phyloP scores from a whole-genome alignment of 2,329 filamentous ascomycete species.

The Cucurbitaria berberidis region DNA sequence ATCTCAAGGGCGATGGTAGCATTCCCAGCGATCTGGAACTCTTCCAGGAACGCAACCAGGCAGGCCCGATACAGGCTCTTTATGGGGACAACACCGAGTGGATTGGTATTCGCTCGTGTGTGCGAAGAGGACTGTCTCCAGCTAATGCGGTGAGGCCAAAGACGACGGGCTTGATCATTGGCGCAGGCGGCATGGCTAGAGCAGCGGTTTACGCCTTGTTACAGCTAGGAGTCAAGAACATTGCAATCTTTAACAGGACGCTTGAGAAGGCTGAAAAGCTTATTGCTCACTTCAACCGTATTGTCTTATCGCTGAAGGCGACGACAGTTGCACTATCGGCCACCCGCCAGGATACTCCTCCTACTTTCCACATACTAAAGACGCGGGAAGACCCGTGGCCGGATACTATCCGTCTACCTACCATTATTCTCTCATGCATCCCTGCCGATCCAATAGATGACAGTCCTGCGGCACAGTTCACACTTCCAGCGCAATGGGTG shows the following conservation, averaged over 20 bases:
- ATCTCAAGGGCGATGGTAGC: conserved; percentile 62
- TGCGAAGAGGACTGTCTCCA: conserved; percentile 74
- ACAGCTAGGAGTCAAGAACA: conserved; percentile 75
- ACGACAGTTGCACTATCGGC: conserved; percentile 21
- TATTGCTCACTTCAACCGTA: conserved; percentile 71
- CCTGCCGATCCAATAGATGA: conserved; percentile 71
- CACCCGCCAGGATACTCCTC: conserved; percentile 39
- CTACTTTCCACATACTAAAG: conserved; percentile 64
- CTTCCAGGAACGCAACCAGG: conserved; percentile 65
- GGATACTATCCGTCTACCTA: conserved; percentile 65
- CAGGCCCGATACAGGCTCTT: conserved; percentile 70
- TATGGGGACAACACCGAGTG: conserved; percentile 85
- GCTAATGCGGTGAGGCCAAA: conserved; percentile 64
- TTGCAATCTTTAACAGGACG: conserved; percentile 77
- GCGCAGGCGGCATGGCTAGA: conserved; percentile 76
- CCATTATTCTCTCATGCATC: conserved; percentile 78
- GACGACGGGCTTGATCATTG: conserved; percentile 61
- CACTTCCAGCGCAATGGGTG: conserved; percentile 72
- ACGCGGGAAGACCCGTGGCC: conserved; percentile 70
- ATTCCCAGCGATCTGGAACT: conserved; percentile 62
- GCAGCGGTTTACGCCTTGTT: conserved; percentile 80
- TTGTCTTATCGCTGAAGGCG: conserved; percentile 41
- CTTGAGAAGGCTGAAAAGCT: conserved; percentile 69
- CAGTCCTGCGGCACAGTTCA: conserved; percentile 71
- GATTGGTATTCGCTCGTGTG: conserved; percentile 77